Conservation (phyloP, 2,329 filamentous ascomycete species). For the Pseudopyricularia javanii region DNA sequence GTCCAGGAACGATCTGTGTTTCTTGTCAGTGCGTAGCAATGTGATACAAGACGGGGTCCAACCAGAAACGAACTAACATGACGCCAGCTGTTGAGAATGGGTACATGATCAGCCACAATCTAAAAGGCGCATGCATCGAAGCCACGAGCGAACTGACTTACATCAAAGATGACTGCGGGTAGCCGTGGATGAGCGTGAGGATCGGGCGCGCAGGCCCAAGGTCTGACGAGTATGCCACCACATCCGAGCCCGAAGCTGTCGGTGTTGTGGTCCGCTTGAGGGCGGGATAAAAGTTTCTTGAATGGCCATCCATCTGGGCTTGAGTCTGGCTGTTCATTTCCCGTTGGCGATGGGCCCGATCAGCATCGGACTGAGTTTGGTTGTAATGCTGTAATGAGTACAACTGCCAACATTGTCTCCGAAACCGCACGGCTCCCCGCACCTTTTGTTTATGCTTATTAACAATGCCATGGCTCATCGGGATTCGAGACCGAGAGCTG, state of each 20-base stretch:
- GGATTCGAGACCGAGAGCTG: too few species aligned
- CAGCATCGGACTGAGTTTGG: too few species aligned
- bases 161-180: constrained; percentile 25
- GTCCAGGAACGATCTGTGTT: constrained; percentile 20
- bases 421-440: too few species aligned
- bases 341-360: too few species aligned
- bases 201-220: constrained; percentile 14
- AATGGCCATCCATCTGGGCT: constrained; percentile 5
- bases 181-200: constrained; percentile 30
- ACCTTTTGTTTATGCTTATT: too few species aligned
- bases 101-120: neutral
- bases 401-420: too few species aligned
- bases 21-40: neutral
- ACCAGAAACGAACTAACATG: constrained; percentile 12
- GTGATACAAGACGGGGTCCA: neutral
- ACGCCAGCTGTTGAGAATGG: constrained; percentile 9
- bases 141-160: neutral
- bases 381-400: too few species aligned
- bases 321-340: too few species aligned
- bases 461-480: too few species aligned
- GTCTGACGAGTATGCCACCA: constrained; percentile 12
- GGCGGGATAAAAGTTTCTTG: constrained; percentile 9
- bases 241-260: constrained; percentile 9
- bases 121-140: neutral
- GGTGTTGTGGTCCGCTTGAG: constrained; percentile 9